These are phyloP conservation scores for Beauveria rudraprayagi DNA, from an alignment of 2,329 filamentous ascomycete genomes.

Conservation along the genomic window DNA sequence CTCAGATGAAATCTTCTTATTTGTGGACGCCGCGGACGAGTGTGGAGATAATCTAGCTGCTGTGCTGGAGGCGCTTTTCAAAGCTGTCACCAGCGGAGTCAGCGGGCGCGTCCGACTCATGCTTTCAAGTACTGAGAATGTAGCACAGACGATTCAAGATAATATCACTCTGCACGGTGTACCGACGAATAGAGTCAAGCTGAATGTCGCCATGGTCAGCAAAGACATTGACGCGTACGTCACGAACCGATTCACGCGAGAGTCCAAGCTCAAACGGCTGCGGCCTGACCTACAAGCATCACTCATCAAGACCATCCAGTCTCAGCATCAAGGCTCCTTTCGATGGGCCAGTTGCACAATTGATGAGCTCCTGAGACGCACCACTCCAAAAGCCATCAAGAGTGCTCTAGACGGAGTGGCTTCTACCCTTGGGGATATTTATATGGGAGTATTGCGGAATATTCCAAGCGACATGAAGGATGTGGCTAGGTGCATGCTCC, in stretches of 20 bases:
- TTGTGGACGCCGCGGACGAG: background rate
- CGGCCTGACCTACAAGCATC: background rate
- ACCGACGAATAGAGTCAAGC: background rate
- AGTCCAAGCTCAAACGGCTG: background rate
- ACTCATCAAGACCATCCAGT: background rate
- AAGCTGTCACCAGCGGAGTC: background rate
- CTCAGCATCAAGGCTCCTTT: constrained; percentile 7
- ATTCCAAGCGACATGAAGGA: background rate
- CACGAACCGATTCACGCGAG: background rate
- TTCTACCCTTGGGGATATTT: constrained; percentile 3
- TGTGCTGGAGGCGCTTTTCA: background rate
- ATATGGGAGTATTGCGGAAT: background rate
- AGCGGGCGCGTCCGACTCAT: background rate
- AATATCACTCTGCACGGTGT: background rate
- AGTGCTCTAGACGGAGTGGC: constrained; percentile 1
- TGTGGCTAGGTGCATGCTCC: constrained; percentile 2
- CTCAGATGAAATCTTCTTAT: background rate
- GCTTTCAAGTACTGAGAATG: background rate
- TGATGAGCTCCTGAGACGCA: background rate
- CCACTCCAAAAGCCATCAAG: constrained; percentile 7
- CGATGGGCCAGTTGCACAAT: constrained; percentile 8
- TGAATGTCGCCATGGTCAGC: background rate
- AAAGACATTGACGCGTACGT: constrained; percentile 4
- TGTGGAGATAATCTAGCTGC: background rate
- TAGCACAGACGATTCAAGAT: background rate